Base-by-base conservation (phyloP, 2,329 filamentous ascomycete species). In the Claviceps maximensis region DNA sequence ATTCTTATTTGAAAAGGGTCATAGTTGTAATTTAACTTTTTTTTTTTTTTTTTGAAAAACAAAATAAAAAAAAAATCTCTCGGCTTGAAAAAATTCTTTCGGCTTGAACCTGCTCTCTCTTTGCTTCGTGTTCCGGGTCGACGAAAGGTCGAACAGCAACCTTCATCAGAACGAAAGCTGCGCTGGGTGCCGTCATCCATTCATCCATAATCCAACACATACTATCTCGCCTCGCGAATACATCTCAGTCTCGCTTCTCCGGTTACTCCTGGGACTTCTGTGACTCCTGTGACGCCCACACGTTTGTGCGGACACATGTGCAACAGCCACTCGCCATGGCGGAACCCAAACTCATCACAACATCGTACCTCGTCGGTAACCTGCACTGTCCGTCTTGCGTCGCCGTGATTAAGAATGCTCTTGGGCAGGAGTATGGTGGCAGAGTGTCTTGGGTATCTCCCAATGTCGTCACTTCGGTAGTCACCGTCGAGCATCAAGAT, bases 321-420 rank as follows among this genome's bases (percentile, higher is more conserved):
- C n/a, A 29, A 56, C 55, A n/a, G 17, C 33, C 45, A 21, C 13
- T n/a, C 33, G 59, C 42, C 57, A 69, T 69, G 60, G 50, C 62
- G 25, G 54, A 63, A 45, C 52, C 60, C 15, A 59, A 62, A 53
- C 61, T 65, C 54, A 65, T 72, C 54, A 77, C 74, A 13, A 83
- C 79, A 2, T 83, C 79, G 36, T 80, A 84, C 62, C 74, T 88
- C 56, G 72, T 89, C 59, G 79, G 76, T 56, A 89, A 89, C 65
- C 74, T 89, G n/a, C 86, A 89, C 68, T 89, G 86, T 69, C 82
- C 84, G 15, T 86, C 84, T 55, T 89, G 86, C 65, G 80, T 87
- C 49, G 76, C 78, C 38, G 74, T 76, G 58, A 87, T 89, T 62
- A 74, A 80, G 61, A 70, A 76, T 52, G 74, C 77, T 55, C 69